Evolutionary conservation across 306 rosid species (phyloP).

Genomic region (Senna tora): DNA sequence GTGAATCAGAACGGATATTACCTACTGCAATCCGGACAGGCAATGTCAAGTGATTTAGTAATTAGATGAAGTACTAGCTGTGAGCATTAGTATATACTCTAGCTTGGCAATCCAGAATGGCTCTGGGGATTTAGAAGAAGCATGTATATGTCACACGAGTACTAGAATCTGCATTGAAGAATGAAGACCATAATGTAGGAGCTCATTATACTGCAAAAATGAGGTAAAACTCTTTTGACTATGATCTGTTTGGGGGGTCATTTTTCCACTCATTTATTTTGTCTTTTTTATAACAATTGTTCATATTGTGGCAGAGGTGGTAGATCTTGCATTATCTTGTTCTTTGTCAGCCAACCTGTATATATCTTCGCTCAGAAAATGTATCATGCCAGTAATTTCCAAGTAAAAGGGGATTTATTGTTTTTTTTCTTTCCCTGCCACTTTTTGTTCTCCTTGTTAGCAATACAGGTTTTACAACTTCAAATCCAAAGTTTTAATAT

Average conservation of each 20-base stretch:
- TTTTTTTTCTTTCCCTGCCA: constrained; percentile 1
- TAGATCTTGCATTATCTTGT: constrained; percentile 39
- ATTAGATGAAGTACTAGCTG: constrained; percentile 25
- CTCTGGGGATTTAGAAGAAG: constrained; percentile 33
- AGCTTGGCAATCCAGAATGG: constrained; percentile 36
- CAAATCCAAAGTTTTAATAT: constrained; percentile 34
- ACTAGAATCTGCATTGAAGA: constrained; percentile 34
- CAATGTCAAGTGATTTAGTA: constrained; percentile 48
- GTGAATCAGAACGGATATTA: constrained; percentile 51
- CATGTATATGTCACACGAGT: constrained; percentile 26
- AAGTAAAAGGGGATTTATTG: constrained; percentile 29
- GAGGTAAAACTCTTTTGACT: constrained; percentile 35
- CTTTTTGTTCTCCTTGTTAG: constrained; percentile 32
- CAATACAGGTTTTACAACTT: constrained; percentile 14
- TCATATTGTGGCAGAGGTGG: constrained; percentile 35
- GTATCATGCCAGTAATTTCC: constrained; percentile 34
- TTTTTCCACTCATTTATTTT: constrained; percentile 8
- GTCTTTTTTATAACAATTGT: constrained; percentile 1
- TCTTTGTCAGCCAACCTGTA: constrained; percentile 45
- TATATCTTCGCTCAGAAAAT: constrained; percentile 38
- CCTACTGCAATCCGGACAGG: constrained; percentile 53
- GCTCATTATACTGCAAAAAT: constrained; percentile 34
- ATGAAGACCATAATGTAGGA: constrained; percentile 24
- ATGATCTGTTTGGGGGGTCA: constrained; percentile 4
- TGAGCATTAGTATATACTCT: constrained; percentile 35